Conservation (phyloP, 2,329 filamentous ascomycete genomes). For the Didymella pomorum region DNA sequence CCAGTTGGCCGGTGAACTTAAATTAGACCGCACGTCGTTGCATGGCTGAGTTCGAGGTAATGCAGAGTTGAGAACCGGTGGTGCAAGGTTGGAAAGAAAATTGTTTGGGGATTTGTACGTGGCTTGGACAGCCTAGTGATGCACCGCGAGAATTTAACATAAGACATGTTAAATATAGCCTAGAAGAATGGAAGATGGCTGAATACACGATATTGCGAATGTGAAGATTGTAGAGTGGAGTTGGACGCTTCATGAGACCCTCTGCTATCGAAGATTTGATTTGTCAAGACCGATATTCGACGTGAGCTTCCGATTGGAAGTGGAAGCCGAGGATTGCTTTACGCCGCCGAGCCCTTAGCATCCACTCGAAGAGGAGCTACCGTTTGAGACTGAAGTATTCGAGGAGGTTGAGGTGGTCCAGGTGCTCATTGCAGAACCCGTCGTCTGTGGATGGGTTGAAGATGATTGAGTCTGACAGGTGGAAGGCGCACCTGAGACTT, state of each 20-base stretch:
- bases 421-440: constrained; percentile 5
- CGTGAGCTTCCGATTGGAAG: not conserved
- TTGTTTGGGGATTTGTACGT: not conserved
- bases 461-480: constrained; percentile 22
- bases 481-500: constrained; percentile 34
- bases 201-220: too few relatives aligned
- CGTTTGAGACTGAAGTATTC: not conserved
- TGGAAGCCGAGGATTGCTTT: not conserved
- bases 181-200: too few relatives aligned
- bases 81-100: too few relatives aligned
- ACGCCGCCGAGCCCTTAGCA: not conserved
- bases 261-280: too few relatives aligned
- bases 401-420: constrained; percentile 1
- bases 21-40: not conserved
- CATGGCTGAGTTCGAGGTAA: too few relatives aligned
- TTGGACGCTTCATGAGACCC: too few relatives aligned
- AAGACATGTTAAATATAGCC: too few relatives aligned
- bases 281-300: not conserved
- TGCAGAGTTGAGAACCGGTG: too few relatives aligned
- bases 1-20: not conserved
- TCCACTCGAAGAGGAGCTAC: not conserved
- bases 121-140: not conserved
- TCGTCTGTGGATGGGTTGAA: constrained; percentile 32
- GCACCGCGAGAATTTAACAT: not conserved
- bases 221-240: not conserved